Evolutionary conservation across 208 protist species (phyloP).

Genomic region (Leishmania aethiopica): DNA sequence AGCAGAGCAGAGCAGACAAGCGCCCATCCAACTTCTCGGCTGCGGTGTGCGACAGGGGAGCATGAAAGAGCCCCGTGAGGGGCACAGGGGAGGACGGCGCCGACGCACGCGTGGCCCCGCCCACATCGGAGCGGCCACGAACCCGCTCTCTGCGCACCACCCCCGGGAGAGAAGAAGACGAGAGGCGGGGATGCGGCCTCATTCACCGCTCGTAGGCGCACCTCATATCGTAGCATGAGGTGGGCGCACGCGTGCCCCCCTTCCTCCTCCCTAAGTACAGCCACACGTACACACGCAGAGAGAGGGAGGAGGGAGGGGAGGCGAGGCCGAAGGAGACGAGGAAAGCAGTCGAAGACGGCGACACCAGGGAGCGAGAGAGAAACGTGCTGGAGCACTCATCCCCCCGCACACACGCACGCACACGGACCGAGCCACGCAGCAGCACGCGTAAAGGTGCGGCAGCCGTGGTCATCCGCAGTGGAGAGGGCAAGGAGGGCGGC

Average conservation of each 20-base stretch:
- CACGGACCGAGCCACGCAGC: constrained; percentile 7
- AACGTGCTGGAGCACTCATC: neutral
- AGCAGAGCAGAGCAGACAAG: no score
- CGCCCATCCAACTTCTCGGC: neutral
- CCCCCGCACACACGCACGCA: neutral
- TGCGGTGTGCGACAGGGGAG: neutral
- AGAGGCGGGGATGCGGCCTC: neutral
- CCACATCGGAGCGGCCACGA: neutral
- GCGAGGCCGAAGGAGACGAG: neutral
- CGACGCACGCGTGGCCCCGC: neutral
- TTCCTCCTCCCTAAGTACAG: neutral
- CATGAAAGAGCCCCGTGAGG: neutral
- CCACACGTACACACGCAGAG: neutral
- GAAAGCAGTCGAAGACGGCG: neutral
- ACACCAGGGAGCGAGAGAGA: neutral
- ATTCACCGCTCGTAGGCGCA: neutral
- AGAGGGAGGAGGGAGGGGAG: neutral
- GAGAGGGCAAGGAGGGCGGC: neutral
- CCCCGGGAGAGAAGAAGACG: neutral
- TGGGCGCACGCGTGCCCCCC: neutral
- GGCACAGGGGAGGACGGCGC: no score
- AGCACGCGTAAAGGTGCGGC: constrained; percentile 9
- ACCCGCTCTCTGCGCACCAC: neutral
- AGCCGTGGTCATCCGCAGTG: neutral
- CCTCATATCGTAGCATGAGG: neutral